Base-by-base conservation (phyloP, 192 early-diverging fungal species). In the Gamsiella multidivaricata region DNA sequence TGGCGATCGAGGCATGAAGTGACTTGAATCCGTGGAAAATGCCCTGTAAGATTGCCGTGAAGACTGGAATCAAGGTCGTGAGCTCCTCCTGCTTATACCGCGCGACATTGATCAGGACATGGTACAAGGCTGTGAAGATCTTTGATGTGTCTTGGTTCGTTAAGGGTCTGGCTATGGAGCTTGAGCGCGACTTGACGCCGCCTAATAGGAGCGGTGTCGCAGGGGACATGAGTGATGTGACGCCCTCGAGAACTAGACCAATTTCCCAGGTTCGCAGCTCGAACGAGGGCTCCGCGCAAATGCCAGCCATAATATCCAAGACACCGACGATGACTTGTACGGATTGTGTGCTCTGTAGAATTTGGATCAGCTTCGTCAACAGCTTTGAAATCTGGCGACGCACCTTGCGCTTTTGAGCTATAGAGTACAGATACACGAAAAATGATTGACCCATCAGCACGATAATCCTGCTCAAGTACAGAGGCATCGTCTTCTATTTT, bases 21-120 rank as follows among this genome's bases (percentile, higher is more conserved):
- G 84, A 85, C 64, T 84, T 87, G 63, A 91, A 91, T 54, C 87
- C 87, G 51, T 89, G 81, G 18, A 91, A 49, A n/a, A 89, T 37
- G 7, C 79, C 54, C 62, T 87, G 83, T 15, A 91, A 25, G n/a
- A 91, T 82, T 2, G 78, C 53, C 5, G 75, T 79, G 32, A 89
- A 85, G 0, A 84, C 55, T 31, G 88, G 84, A 36, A 92, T 84
- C n/a, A 73, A 37, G 7, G 80, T 62, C 9, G 82, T 56, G 4
- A 92, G 53, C 18, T 79, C 61, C 31, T 88, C 85, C 45, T 85
- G 86, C 32, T 86, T 80, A 61, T 80, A 70, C 9, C 80, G 58
- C 7, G 88, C 49, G 25, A 89, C 42, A n/a, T 83, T 83, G 14
- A 78, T 68, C 36, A 92, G 59, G 11, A 90, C 60, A 25, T 82